phyloP scores from a whole-genome alignment of 257 asterid genomes.

The Rhazya stricta region DNA sequence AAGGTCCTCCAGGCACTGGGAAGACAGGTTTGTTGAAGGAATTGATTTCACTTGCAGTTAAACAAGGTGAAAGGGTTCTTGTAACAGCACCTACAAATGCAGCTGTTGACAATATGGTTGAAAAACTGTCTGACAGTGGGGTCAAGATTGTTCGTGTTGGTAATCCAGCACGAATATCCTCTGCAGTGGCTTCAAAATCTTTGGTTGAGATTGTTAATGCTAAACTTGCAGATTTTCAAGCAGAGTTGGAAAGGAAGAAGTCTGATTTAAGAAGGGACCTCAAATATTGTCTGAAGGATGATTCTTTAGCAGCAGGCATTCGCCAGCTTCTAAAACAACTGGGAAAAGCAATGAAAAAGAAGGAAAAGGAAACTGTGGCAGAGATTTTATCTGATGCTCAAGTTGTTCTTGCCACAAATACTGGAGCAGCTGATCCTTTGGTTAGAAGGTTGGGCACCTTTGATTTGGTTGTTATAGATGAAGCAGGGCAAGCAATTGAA shows the following conservation, averaged over 20 bases:
- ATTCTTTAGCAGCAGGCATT: constrained; percentile 94
- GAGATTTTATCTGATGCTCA: constrained; percentile 72
- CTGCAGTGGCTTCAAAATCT: constrained; percentile 79
- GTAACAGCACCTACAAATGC: constrained; percentile 98
- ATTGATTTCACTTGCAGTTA: constrained; percentile 63
- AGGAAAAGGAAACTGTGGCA: constrained; percentile 86
- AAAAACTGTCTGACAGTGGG: constrained; percentile 65
- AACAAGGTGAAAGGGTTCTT: constrained; percentile 91
- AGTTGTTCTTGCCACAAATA: constrained; percentile 89
- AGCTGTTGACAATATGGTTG: constrained; percentile 97
- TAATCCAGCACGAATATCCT: constrained; percentile 86
- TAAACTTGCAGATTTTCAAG: constrained; percentile 64
- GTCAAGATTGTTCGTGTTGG: constrained; percentile 78
- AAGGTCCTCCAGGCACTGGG: constrained; percentile 99
- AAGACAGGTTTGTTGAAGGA: constrained; percentile 81
- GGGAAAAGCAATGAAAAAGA: constrained; percentile 85
- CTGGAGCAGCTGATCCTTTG: constrained; percentile 95
- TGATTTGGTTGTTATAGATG: constrained; percentile 89
- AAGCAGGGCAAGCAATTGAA: constrained; percentile 95
- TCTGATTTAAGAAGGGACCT: constrained; percentile 84
- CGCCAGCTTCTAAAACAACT: constrained; percentile 95
- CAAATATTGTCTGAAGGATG: constrained; percentile 75
- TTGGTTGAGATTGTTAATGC: constrained; percentile 73
- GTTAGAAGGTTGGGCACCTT: constrained; percentile 62
- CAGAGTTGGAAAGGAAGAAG: constrained; percentile 82